Conservation (phyloP, 2,329 filamentous ascomycete species). For the Claviceps lovelessii region DNA sequence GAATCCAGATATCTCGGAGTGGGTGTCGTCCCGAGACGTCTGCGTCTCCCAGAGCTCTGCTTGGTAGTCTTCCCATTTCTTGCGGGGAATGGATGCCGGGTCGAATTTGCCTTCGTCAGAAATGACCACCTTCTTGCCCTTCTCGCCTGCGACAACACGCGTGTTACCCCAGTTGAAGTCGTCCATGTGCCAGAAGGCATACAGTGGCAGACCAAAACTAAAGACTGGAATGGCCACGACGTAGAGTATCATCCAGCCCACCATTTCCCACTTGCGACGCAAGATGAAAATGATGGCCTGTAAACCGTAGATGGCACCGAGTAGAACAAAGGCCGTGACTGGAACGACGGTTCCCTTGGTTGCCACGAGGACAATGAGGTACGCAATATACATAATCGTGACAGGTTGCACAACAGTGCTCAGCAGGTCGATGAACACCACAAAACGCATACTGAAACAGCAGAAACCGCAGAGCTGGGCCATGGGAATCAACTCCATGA, state of each 20-base stretch:
- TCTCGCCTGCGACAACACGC: constrained; percentile 87
- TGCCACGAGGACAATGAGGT: constrained; percentile 65
- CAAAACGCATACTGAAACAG: constrained; percentile 98
- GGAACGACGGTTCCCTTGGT: constrained; percentile 53
- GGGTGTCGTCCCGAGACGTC: constrained; percentile 65
- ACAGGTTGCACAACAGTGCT: constrained; percentile 88
- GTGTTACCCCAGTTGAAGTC: constrained; percentile 99
- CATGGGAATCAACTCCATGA: constrained; percentile 87
- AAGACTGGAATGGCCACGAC: constrained; percentile 83
- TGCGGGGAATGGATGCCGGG: constrained; percentile 78
- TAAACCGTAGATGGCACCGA: constrained; percentile 92
- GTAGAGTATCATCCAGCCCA: constrained; percentile 98
- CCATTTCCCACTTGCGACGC: constrained; percentile 97
- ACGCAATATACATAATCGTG: constrained; percentile 75
- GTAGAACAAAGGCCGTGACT: constrained; percentile 72
- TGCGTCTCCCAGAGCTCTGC: constrained; percentile 94
- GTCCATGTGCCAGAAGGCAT: constrained; percentile 99
- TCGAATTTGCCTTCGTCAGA: constrained; percentile 98
- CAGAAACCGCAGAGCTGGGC: constrained; percentile 96
- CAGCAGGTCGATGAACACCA: constrained; percentile 87
- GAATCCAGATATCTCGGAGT: constrained; percentile 81
- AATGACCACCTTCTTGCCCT: constrained; percentile 81
- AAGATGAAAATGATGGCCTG: constrained; percentile 96
- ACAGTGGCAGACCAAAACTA: constrained; percentile 76
- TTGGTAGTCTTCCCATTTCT: constrained; percentile 99